Evolutionary conservation across 148 eudicot genomes (phyloP), one percentile per base, ranked within the genome.

Genomic region (Selenicereus undatus): DNA sequence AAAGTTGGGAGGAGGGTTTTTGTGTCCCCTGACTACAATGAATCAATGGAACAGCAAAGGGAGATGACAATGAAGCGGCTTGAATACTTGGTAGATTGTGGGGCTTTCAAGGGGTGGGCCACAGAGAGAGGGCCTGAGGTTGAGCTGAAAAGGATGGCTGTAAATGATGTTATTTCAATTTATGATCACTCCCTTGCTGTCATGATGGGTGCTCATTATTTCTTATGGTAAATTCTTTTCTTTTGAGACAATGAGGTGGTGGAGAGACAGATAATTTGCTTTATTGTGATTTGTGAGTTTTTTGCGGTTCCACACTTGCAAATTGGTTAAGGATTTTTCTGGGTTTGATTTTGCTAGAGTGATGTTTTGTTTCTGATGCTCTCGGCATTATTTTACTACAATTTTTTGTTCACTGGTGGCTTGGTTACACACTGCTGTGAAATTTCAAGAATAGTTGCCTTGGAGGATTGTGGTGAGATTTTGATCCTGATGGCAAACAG

Each of bases 11-110:
- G 89, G 11, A 88, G 81, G 76, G 81, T 87, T 22, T 95, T 88
- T 80, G 91, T 91, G 18, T 76, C 81, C 45, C 94, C 97, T 29
- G 97, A 93, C 81, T 93, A 89, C 81, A 90, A 93, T 74, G 90
- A 91, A 81, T 71, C 92, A 8, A 91, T 89, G 98, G 95, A 93
- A 81, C 89, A 91, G 85, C 95, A 95, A 83, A 86, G 95, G 81
- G 95, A 87, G 83, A 81, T 90, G 88, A 90, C 98, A 1, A 83
- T 88, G 95, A 88, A 72, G 84, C 79, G 98, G 75, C 77, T 94
- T 51, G 76, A 64, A 82, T 94, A 83, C 43, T 76, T 94, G 80
- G 42, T 82, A 36, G 90, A 85, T 14, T 76, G 81, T n/a, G 97
- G 95, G 14, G 90, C 90, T 39, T 91, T 88, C n/a, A 71, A 85